Evolutionary conservation across 371 early-diverging fungal species (phyloP).

Genomic region (Mucor saturninus): DNA sequence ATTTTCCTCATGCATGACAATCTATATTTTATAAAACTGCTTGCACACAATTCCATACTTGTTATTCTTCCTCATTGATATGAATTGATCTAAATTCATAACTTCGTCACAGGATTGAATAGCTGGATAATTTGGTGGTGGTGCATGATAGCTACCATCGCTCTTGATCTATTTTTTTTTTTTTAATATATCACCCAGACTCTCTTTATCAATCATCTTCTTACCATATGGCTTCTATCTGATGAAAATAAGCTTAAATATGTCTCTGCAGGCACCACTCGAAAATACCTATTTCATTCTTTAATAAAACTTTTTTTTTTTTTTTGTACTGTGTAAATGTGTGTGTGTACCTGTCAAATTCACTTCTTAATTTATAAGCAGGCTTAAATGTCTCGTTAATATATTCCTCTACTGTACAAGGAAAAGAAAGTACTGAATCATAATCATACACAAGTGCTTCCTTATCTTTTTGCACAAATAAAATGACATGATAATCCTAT

Average conservation of each 20-base stretch:
- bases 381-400: slow-evolving; percentile 36
- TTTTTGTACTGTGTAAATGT: neutral
- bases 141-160: slow-evolving; percentile 29
- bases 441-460: slow-evolving; percentile 38
- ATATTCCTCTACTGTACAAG: slow-evolving; percentile 33
- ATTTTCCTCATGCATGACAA: no score
- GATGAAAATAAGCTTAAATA: slow-evolving; percentile 43
- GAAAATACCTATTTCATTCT: slow-evolving; percentile 18
- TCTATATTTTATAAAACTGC: slow-evolving; percentile 1
- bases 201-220: neutral
- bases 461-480: slow-evolving; percentile 18
- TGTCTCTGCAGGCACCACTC: slow-evolving; percentile 36
- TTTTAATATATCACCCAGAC: neutral
- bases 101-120: slow-evolving; percentile 19
- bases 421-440: slow-evolving; percentile 44
- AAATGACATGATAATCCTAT: slow-evolving; percentile 53
- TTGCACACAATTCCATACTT: neutral
- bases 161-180: slow-evolving; percentile 12
- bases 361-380: slow-evolving; percentile 17
- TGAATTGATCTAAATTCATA: slow-evolving; percentile 25
- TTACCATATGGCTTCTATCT: slow-evolving; percentile 53
- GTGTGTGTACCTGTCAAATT: slow-evolving; percentile 34
- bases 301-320: neutral
- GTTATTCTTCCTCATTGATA: slow-evolving; percentile 23
- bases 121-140: slow-evolving; percentile 39